Base-by-base conservation (phyloP, 768 basidiomycete species). In the Gloeophyllum trabeum region DNA sequence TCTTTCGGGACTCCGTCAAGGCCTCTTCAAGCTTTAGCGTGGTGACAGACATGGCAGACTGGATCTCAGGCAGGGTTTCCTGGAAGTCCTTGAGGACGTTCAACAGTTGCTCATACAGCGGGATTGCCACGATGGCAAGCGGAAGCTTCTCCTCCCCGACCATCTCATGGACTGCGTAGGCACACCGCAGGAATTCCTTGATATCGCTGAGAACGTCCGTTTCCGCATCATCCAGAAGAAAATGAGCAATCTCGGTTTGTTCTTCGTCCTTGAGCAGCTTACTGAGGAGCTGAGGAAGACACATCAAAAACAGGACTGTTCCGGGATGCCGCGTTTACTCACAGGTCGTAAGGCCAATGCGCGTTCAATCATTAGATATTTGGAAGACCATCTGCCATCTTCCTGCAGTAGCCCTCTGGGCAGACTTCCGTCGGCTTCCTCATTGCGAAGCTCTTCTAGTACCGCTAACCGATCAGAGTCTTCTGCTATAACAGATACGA, bases 21-120 rank as follows among this genome's bases (percentile, higher is more conserved):
- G 64, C 65, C 20, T 64, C 59, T 40, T 60, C 46, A 10, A 66
- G 43, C 43, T 65, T 65, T 32, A 16, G 10, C 10, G 16, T 10
- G 28, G 28, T 32, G 10, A 32, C 28, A 32, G 28, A 32, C 10
- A 32, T 16, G 28, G 10, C 28, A 32, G 10, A 16, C 10, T 10
- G 10, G 10, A 32, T 32, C 16, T 32, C 28, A 10, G 28, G 28
- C 10, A 32, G 10, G 10, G 28, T 32, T 10, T 32, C 28, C 28
- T 32, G 28, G 10, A 32, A 10, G 28, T 16, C 10, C 10, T 16
- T 10, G 16, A 32, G 28, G 28, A 32, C 10, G 10, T 10, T 16
- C 10, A 32, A 16, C 10, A 32, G 1, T 30, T 13, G 10, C 28
- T 32, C 28, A 32, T 32, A 32, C 28, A 32, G 16, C 10, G 28